phyloP scores from a whole-genome alignment of 2,329 filamentous ascomycete genomes.

The Talaromyces pinophilus region DNA sequence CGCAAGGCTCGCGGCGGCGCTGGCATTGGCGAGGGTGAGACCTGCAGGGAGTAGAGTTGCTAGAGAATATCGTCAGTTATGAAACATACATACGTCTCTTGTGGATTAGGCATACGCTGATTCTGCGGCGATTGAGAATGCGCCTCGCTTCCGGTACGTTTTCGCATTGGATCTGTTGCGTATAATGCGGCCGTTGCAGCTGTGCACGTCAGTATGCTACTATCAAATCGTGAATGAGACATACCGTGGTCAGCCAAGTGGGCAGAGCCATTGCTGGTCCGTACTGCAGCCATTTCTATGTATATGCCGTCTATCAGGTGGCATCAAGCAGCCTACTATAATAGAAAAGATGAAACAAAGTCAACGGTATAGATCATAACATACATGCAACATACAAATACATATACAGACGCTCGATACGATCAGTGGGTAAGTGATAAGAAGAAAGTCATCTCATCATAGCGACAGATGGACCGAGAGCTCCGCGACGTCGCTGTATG shows the following conservation, averaged over 20 bases:
- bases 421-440: not conserved
- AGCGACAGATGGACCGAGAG: not conserved
- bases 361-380: not conserved
- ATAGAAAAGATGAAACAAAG: not conserved
- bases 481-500: not conserved
- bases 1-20: slow-evolving; percentile 72
- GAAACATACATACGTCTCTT: not conserved
- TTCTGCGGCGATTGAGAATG: slow-evolving; percentile 6
- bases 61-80: not conserved
- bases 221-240: not conserved
- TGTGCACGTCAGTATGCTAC: slow-evolving; percentile 24
- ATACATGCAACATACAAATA: not conserved
- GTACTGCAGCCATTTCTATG: slow-evolving; percentile 15
- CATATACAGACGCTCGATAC: not conserved
- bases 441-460: slow-evolving; percentile 12
- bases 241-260: slow-evolving; percentile 23
- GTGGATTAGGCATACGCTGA: slow-evolving; percentile 1
- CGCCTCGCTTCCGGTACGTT: slow-evolving; percentile 23
- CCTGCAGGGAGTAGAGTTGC: slow-evolving; percentile 56
- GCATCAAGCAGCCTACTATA: not conserved
- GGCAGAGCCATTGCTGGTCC: slow-evolving; percentile 15
- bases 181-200: slow-evolving; percentile 65
- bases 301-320: not conserved
- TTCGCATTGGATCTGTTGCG: slow-evolving; percentile 49
- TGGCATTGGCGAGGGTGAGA: slow-evolving; percentile 61